phyloP scores from a whole-genome alignment of 768 basidiomycete genomes.

The Collybia mongolica region DNA sequence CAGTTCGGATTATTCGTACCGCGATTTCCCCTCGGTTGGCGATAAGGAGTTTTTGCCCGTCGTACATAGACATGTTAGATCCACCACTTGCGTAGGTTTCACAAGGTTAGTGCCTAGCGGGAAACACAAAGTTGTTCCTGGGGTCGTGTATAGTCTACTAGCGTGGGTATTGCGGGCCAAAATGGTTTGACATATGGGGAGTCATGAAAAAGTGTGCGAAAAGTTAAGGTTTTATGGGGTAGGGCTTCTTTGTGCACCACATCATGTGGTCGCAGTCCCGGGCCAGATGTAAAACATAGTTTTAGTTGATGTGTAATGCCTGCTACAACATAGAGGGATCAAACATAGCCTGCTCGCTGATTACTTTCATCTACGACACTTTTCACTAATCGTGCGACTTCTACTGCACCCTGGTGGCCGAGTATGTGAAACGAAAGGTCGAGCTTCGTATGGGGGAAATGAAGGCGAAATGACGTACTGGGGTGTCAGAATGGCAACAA shows the following conservation, averaged over 20 bases:
- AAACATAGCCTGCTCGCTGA: neutral
- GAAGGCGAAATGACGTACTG: slow-evolving; percentile 34
- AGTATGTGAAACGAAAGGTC: neutral
- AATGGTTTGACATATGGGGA: too few relatives aligned
- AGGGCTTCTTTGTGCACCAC: too few relatives aligned
- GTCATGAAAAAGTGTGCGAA: too few relatives aligned
- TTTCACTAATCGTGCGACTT: slow-evolving; percentile 28
- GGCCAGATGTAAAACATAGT: too few relatives aligned
- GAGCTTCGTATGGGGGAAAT: neutral
- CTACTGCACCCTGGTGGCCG: slow-evolving; percentile 45
- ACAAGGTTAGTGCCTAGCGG: neutral
- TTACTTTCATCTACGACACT: neutral
- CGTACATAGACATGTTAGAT: slow-evolving; percentile 5
- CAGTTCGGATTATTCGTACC: slow-evolving; percentile 58
- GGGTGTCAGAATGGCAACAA: slow-evolving; percentile 66
- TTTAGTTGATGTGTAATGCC: too few relatives aligned
- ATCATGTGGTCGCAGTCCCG: too few relatives aligned
- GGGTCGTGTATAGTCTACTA: too few relatives aligned
- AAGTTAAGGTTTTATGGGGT: too few relatives aligned
- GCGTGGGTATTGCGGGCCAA: too few relatives aligned
- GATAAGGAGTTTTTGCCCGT: slow-evolving; percentile 54
- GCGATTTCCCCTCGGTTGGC: slow-evolving; percentile 78
- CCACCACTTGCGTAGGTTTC: neutral
- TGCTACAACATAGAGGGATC: neutral
- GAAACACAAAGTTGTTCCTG: neutral